Evolutionary conservation across 202 grass and related monocot species (phyloP), one percentile per base, ranked within the genome.

Genomic region (Zizania palustris): DNA sequence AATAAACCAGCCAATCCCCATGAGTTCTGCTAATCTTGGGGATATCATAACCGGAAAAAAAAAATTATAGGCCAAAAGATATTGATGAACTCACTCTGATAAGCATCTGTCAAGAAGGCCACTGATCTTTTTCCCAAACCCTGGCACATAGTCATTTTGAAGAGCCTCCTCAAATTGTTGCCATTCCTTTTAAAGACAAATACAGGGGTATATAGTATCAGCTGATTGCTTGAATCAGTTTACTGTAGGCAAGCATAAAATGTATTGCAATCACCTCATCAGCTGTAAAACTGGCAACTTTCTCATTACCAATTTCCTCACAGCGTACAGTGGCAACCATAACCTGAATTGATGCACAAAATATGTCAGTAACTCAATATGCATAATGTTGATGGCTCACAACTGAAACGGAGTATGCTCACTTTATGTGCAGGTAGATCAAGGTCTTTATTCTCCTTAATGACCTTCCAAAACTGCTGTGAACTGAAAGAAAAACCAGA

Each of bases 361-460:
- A 46, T 10, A 72, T 68, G 54, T 81, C 45, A 72, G 13, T 28
- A 28, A 28, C 28, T 28, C 28, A 28, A 2, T 65, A 80, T 50
- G 33, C 49, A 80, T 46, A 6, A 85, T 35, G 4, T 44, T 19
- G 40, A 74, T 54, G 68, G 8, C 28, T 76, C n/a, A 55, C 16
- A 50, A 83, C 9, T 74, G 48, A 16, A 59, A 65, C 4, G 42
- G 15, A 77, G 40, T 21, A 12, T 51, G 42, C 82, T 85, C 55
- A 98, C 96, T 88, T 98, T 95, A 86, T 98, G 96, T 56, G 96
- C 96, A 75, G 96, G 96, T 62, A 98, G 87, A 58, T 98, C 96
- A 67, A 99, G 96, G 71, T 99, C 96, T 76, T 95, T 99, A 75
- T 99, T 99, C 68, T 99, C 96, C 77, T 99, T 99, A 58, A 99